Conservation (phyloP, 139 green algal genomes). For the Tetraselmis chui region DNA sequence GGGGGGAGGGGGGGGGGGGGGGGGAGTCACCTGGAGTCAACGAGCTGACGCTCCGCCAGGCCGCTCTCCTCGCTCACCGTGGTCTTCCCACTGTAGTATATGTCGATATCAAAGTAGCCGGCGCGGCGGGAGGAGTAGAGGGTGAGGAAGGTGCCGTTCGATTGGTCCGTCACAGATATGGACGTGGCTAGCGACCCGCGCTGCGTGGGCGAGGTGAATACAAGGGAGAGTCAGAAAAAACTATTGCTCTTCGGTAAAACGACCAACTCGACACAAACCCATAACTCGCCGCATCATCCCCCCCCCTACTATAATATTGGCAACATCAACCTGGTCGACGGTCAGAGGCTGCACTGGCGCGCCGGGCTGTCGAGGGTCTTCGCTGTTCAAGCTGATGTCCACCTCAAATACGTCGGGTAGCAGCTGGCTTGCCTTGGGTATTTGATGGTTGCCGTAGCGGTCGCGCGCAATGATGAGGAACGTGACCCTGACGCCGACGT, state of each 20-base stretch:
- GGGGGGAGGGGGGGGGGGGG: too few relatives aligned
- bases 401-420: slow-evolving; percentile 15
- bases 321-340: background rate
- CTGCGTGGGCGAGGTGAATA: background rate
- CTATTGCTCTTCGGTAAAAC: too few relatives aligned
- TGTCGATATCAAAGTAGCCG: background rate
- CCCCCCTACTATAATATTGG: too few relatives aligned
- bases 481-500: slow-evolving; percentile 3
- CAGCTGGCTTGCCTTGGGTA: slow-evolving; percentile 13
- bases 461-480: slow-evolving; percentile 13
- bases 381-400: background rate
- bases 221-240: background rate
- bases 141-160: background rate
- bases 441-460: slow-evolving; percentile 17
- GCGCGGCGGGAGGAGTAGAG: background rate
- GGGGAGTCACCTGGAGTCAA: background rate
- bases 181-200: slow-evolving; percentile 5
- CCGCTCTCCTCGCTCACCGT: background rate
- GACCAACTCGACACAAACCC: too few relatives aligned
- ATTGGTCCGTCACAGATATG: background rate
- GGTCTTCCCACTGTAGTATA: background rate
- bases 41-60: background rate
- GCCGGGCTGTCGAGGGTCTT: background rate
- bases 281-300: too few relatives aligned
- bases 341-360: background rate